Percentiles rank a stretch among this genome's conserved stretches.
Evolutionary conservation across 2,329 filamentous ascomycete genomes (phyloP).

Genomic region (Verticillium zaregamsianum): DNA sequence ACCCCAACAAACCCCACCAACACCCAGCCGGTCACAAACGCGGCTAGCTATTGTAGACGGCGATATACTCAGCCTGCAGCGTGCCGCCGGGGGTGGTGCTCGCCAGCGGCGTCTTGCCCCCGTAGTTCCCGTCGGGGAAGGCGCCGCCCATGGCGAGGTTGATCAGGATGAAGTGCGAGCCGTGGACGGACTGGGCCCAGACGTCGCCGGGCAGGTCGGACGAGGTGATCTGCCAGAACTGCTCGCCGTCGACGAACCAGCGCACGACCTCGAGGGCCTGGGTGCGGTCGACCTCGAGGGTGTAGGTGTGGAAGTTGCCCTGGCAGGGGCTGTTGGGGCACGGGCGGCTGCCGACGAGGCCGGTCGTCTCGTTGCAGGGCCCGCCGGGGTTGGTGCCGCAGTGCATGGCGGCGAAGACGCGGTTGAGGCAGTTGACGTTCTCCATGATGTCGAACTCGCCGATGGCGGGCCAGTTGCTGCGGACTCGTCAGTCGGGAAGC

Average conservation of each 20-base stretch:
- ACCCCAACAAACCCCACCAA: no score
- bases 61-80: slow-evolving; percentile 14
- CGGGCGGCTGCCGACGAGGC: slow-evolving; percentile 18
- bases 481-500: background rate
- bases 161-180: slow-evolving; percentile 29
- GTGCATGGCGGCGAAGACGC: slow-evolving; percentile 33
- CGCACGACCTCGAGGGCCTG: slow-evolving; percentile 24
- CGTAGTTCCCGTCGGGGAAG: slow-evolving; percentile 22
- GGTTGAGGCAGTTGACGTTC: slow-evolving; percentile 31
- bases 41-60: slow-evolving; percentile 12
- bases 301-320: slow-evolving; percentile 27
- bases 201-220: slow-evolving; percentile 20
- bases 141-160: slow-evolving; percentile 35
- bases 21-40: background rate
- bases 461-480: slow-evolving; percentile 33
- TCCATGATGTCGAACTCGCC: slow-evolving; percentile 44
- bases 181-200: slow-evolving; percentile 25
- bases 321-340: slow-evolving; percentile 15
- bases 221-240: slow-evolving; percentile 20
- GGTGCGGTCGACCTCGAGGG: slow-evolving; percentile 28
- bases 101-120: slow-evolving; percentile 5
- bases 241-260: slow-evolving; percentile 29
- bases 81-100: slow-evolving; percentile 13
- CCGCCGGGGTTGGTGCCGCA: slow-evolving; percentile 36
- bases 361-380: slow-evolving; percentile 35